phyloP scores from a whole-genome alignment of 2,329 filamentous ascomycete species.

The Aureobasidium vineae region DNA sequence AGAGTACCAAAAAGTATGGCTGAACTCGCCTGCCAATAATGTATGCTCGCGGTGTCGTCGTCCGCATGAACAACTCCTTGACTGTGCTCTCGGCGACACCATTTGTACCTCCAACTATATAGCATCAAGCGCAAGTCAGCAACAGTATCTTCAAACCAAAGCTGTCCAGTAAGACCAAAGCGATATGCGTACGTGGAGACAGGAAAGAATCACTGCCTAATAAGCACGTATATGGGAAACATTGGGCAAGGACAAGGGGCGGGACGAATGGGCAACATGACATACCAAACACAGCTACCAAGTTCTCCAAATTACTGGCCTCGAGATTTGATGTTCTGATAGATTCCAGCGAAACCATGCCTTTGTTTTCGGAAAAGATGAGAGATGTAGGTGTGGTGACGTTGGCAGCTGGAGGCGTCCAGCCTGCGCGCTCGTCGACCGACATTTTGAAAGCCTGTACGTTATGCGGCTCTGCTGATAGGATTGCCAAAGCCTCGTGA shows the following conservation, averaged over 20 bases:
- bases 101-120: constrained; percentile 43
- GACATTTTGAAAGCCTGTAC: background rate
- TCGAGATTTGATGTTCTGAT: constrained; percentile 37
- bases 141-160: background rate
- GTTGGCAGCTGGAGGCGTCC: constrained; percentile 10
- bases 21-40: constrained; percentile 43
- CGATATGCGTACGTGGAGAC: background rate
- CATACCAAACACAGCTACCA: constrained; percentile 39
- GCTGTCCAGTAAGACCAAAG: background rate
- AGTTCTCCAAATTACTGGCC: constrained; percentile 33
- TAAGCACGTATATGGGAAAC: background rate
- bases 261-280: background rate
- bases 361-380: constrained; percentile 28
- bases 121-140: background rate
- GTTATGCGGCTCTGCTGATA: constrained; percentile 3
- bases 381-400: constrained; percentile 26
- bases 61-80: constrained; percentile 44
- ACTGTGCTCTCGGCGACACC: constrained; percentile 48
- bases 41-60: constrained; percentile 43
- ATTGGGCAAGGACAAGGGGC: background rate
- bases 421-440: constrained; percentile 15
- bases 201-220: background rate
- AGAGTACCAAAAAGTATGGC: background rate
- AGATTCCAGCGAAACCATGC: constrained; percentile 32
- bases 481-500: background rate